Base-by-base conservation (phyloP, 805 yeast genomes). In the Pichia exigua region DNA sequence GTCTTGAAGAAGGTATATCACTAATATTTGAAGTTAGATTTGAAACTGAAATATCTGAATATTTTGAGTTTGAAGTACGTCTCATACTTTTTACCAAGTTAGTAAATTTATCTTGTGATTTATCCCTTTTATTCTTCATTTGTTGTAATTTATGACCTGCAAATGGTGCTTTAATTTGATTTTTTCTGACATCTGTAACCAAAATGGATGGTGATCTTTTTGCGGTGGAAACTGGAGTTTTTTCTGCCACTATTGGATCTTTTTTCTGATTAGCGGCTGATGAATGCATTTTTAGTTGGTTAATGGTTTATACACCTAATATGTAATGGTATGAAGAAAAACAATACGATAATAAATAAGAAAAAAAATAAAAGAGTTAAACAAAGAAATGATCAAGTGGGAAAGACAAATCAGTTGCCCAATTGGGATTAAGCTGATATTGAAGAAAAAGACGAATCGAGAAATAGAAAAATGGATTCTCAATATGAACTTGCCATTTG, bases 191-290 rank as follows among this genome's bases (percentile, higher is more conserved):
- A 69, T 91, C 98, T 0, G 98, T 92, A 40, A 91, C 98, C 52
- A 91, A 74, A 62, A 91, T 91, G 1, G 96, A 87, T 12, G 98
- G 97, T 30, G 97, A 87, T 60, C 97, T 71, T 60, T 87, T 87
- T 15, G 96, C 88, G 7, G 87, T 82, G n/a, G 35, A 30, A 35
- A 35, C 39, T 4, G 65, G 44, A 9, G 54, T 27, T 26, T 46
- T 40, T 5, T 20, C 39, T 4, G 24, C 40, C 12, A 32, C 17
- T 8, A 24, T 8, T 17, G 10, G 7, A 5, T 17, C 20, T 17
- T 15, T 32, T 45, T 45, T 43, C 32, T 42, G 44, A n/a, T 3
- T 42, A 15, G 44, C 21, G 8, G n/a, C 44, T 11, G 27, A 15
- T n/a, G 27, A 22, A 4, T 42, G 44, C 39, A 35, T 35, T 5